Base-by-base conservation (phyloP, 129 eudicot species). In the Dittrichia graveolens region DNA sequence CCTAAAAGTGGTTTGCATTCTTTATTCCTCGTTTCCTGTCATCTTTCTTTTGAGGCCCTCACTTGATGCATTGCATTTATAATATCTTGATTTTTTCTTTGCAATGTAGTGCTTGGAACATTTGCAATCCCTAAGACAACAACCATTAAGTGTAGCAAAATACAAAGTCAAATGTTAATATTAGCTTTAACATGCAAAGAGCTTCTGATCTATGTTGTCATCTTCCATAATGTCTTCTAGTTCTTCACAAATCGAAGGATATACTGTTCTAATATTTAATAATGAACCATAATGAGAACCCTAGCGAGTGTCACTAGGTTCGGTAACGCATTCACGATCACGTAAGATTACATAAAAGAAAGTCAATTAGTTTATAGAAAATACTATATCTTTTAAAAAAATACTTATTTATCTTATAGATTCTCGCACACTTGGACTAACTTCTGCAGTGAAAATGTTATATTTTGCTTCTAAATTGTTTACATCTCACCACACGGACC, bases 111-210 rank as follows among this genome's bases (percentile, higher is more conserved):
- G 19, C 39, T 61, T 9, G n/a, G n/a, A 61, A 39, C n/a, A n/a
- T n/a, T n/a, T n/a, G n/a, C n/a, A n/a, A n/a, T n/a, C n/a, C 47
- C 24, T 7, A 61, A 38, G 3, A 38, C n/a, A 14, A 38, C 65
- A 38, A 61, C 67, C 67, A 61, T 39, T 31, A 39, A 61, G 48
- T 61, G 67, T 59, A 24, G 34, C 42, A 59, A 59, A 59, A 59
- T 1, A 59, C 6, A 59, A 59, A 24, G 1, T 61, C 67, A 61
- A 61, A 61, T 3, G 67, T 4, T 61, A 38, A 4, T 5, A 40
- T 3, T 40, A 19, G 2, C 24, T 40, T 61, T 13, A 61, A 61
- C 24, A 40, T 2, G 3, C 47, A 11, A 13, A n/a, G 34, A 5
- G 47, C 19, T 61, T 61, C 31, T 2, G 48, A 8, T 61, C 3